Evolutionary conservation across 179 eudicot species (phyloP).

Genomic region (Silene noctiflora): DNA sequence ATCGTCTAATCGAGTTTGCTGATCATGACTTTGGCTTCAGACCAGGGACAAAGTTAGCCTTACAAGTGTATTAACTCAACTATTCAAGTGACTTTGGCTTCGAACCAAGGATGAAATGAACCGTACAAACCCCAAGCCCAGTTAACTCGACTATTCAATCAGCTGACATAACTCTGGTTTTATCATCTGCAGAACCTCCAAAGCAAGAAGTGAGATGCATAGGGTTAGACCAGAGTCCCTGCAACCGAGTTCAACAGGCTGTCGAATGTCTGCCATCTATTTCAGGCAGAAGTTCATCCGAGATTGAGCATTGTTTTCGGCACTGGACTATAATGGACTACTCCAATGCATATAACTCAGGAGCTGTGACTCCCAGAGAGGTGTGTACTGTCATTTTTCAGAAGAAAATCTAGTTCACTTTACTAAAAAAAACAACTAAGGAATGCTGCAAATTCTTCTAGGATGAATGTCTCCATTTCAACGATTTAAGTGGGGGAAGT

Average conservation of each 20-base stretch:
- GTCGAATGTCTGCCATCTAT: constrained; percentile 50
- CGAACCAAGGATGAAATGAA: too few relatives aligned
- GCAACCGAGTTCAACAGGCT: constrained; percentile 62
- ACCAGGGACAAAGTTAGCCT: too few relatives aligned
- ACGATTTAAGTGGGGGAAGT: too few relatives aligned
- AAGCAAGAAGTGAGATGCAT: constrained; percentile 48
- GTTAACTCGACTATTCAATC: not conserved
- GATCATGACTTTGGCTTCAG: too few relatives aligned
- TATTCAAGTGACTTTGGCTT: too few relatives aligned
- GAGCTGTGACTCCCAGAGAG: constrained; percentile 56
- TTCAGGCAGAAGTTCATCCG: constrained; percentile 21
- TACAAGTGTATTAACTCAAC: too few relatives aligned
- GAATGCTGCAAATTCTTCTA: not conserved
- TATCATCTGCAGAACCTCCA: constrained; percentile 33
- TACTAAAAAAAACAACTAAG: not conserved
- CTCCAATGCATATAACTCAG: constrained; percentile 63
- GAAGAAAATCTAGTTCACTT: not conserved
- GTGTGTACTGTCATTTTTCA: constrained; percentile 30
- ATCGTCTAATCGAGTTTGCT: too few relatives aligned
- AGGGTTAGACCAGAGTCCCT: constrained; percentile 39
- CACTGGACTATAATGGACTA: constrained; percentile 82
- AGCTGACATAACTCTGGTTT: too few relatives aligned
- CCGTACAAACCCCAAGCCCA: too few relatives aligned
- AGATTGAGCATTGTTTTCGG: constrained; percentile 41
- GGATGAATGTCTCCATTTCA: not conserved